Base-by-base conservation (phyloP, 192 early-diverging fungal genomes). In the Backusella liffmaniae region DNA sequence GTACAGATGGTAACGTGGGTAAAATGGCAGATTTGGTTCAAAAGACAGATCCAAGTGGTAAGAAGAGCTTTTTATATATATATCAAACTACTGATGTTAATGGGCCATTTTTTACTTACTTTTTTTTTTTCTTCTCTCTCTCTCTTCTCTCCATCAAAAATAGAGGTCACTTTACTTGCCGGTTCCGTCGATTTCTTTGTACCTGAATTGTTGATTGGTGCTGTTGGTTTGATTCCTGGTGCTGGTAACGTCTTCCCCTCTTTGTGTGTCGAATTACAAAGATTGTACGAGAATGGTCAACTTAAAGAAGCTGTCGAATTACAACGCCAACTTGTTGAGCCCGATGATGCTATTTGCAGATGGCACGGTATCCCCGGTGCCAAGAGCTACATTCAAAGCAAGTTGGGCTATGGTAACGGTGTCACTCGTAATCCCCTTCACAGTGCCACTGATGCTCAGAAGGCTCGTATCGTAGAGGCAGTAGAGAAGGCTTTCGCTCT, bases 1-100 rank as follows among this genome's bases (percentile, higher is more conserved):
- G 74, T 15, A 83, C 81, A 15, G 81, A 83, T 34, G 81, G 77
- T 37, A 83, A 83, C 66, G 76, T 83, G 66, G 81, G 81, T 23
- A 83, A 83, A 72, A 75, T 83, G n/a, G 81, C 73, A 59, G 67
- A 76, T 67, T 62, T 83, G 15, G 67, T 77, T 66, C 34, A 66
- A 1, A 73, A 82, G 37, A 82, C 76, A 15, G 23, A 73, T 66
- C 66, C 77, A n/a, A 66, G 29, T 39, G 73, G 73, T 67, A 62
- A 73, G 72, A 12, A 4, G 29, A 32, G 32, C 3, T 67, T 36
- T 35, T 36, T 67, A 7, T 67, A 18, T 37, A 67, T 21, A 67
- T 18, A 67, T 15, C 8, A 18, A 67, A 36, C 34, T 6, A 21
- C n/a, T 68, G 15, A 18, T 66, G 6, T 18, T n/a, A 67, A 67